These are phyloP conservation scores for Dactylella cylindrospora DNA, from an alignment of 2,329 filamentous ascomycete genomes.

Conservation along the genomic window DNA sequence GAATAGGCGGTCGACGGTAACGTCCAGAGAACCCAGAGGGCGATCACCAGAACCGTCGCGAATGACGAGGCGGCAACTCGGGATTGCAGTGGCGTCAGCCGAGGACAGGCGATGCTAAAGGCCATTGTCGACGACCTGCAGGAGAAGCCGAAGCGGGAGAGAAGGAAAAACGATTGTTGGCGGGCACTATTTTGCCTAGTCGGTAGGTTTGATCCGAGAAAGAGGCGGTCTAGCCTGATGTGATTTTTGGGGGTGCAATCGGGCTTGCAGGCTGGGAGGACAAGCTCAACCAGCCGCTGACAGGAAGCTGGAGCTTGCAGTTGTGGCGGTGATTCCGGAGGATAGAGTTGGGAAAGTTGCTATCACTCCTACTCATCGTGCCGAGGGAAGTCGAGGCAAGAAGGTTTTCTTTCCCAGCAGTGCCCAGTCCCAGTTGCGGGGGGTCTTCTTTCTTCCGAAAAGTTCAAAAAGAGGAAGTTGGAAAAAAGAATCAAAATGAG, in stretches of 20 bases:
- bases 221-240: conserved; percentile 20
- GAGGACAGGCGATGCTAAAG: conserved; percentile 46
- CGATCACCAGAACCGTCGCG: conserved; percentile 62
- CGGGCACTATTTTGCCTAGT: too few relatives aligned
- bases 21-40: conserved; percentile 64
- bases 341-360: conserved; percentile 9
- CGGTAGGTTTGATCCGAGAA: conserved; percentile 18
- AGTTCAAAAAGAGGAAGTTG: too few relatives aligned
- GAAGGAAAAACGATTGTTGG: neutral
- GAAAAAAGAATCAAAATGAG: too few relatives aligned
- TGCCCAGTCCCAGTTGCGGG: too few relatives aligned
- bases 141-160: neutral
- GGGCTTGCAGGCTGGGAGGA: conserved; percentile 4
- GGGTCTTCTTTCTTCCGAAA: too few relatives aligned
- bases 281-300: conserved; percentile 40
- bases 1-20: conserved; percentile 62
- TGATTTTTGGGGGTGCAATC: conserved; percentile 5
- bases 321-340: conserved; percentile 13
- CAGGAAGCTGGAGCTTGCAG: conserved; percentile 8
- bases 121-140: conserved; percentile 21
- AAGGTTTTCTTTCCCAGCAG: too few relatives aligned
- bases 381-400: too few relatives aligned
- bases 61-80: conserved; percentile 68
- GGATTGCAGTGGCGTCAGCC: conserved; percentile 70
- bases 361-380: conserved; percentile 37